Conservation (phyloP, 2,329 filamentous ascomycete genomes). For the Penicillium expansum region DNA sequence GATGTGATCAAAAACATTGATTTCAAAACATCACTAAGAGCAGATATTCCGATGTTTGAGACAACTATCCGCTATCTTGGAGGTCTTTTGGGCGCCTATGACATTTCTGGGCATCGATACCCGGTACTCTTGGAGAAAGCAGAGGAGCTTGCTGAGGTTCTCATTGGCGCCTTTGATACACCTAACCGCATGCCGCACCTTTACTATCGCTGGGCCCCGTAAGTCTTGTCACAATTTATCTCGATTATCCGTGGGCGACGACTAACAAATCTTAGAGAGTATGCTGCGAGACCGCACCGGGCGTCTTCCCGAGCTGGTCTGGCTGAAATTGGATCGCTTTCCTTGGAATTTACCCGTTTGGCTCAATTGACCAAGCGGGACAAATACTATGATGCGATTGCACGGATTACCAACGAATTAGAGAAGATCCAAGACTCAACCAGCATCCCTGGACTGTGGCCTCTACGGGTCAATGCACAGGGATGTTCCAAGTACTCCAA, state of each 20-base stretch:
- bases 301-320: constrained; percentile 58
- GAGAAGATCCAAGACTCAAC: constrained; percentile 71
- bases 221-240: constrained; percentile 23
- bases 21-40: constrained; percentile 68
- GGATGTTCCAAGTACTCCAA: constrained; percentile 67
- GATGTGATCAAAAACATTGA: constrained; percentile 70
- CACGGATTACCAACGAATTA: constrained; percentile 77
- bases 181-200: constrained; percentile 89
- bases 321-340: constrained; percentile 73
- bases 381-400: constrained; percentile 87
- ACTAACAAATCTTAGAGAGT: constrained; percentile 38
- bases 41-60: constrained; percentile 84
- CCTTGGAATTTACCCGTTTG: constrained; percentile 84
- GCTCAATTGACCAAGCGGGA: constrained; percentile 78
- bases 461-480: constrained; percentile 71
- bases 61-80: constrained; percentile 90
- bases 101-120: constrained; percentile 72
- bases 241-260: not conserved
- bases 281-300: constrained; percentile 61
- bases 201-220: constrained; percentile 75
- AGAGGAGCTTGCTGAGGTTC: constrained; percentile 71
- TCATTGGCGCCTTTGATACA: constrained; percentile 84
- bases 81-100: constrained; percentile 80
- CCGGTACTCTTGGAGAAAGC: constrained; percentile 72
- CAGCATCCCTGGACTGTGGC: constrained; percentile 75